phyloP scores from a whole-genome alignment of 495 filamentous ascomycete species.

The Penicillium roqueforti region DNA sequence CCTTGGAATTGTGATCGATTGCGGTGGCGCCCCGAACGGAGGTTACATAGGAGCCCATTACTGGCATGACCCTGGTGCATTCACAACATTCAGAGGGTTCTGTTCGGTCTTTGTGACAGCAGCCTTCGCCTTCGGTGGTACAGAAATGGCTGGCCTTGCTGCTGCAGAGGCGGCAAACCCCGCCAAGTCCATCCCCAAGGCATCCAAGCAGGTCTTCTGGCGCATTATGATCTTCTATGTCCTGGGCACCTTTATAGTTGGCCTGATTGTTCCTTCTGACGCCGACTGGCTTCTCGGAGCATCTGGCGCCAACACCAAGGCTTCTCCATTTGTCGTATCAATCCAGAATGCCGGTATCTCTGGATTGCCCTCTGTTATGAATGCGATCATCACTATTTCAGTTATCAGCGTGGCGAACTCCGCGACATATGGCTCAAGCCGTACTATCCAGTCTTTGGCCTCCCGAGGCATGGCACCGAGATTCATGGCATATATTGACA shows the following conservation, averaged over 20 bases:
- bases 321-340: constrained; percentile 72
- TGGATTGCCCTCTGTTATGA: constrained; percentile 68
- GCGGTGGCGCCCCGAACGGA: constrained; percentile 55
- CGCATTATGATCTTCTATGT: constrained; percentile 75
- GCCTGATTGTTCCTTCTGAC: constrained; percentile 61
- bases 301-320: constrained; percentile 47
- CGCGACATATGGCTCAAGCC: constrained; percentile 57
- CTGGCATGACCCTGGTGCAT: constrained; percentile 68
- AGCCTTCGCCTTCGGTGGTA: constrained; percentile 69
- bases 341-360: constrained; percentile 62
- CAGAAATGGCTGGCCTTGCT: constrained; percentile 68
- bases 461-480: constrained; percentile 54
- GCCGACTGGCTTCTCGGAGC: constrained; percentile 41
- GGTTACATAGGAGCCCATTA: constrained; percentile 58
- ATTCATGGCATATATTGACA: constrained; percentile 54
- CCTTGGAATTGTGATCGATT: constrained; percentile 64
- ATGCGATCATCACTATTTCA: constrained; percentile 66
- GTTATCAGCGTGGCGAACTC: constrained; percentile 65
- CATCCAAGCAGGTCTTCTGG: constrained; percentile 73
- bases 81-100: constrained; percentile 67
- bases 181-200: constrained; percentile 57
- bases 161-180: constrained; percentile 67
- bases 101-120: constrained; percentile 71
- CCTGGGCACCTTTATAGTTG: constrained; percentile 66
- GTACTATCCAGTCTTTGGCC: constrained; percentile 60